These are phyloP conservation scores for Monosporascus ibericus DNA, from an alignment of 2,329 filamentous ascomycete genomes.

Conservation along the genomic window DNA sequence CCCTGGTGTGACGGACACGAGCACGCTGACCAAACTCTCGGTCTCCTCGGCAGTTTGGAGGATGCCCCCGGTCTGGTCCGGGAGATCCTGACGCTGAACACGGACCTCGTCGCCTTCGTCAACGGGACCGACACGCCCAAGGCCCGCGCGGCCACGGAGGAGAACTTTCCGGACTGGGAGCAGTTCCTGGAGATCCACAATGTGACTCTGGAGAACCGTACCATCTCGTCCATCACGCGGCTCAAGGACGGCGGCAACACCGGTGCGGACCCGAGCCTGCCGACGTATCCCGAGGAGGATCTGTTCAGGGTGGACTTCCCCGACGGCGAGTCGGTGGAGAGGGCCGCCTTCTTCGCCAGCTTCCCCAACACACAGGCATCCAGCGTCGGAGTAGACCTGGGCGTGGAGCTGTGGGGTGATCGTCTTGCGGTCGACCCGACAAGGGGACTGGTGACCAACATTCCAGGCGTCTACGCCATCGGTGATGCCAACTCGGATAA, in stretches of 20 bases:
- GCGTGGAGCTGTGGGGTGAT: slow-evolving; percentile 37
- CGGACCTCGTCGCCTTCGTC: slow-evolving; percentile 49
- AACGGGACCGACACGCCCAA: slow-evolving; percentile 51
- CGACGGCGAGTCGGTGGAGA: slow-evolving; percentile 36
- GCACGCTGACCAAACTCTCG: slow-evolving; percentile 52
- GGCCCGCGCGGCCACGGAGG: slow-evolving; percentile 30
- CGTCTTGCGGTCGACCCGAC: slow-evolving; percentile 36
- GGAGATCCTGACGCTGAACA: slow-evolving; percentile 50
- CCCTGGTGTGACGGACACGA: slow-evolving; percentile 61
- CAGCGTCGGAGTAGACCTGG: slow-evolving; percentile 37
- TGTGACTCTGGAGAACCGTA: slow-evolving; percentile 50
- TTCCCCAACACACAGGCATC: slow-evolving; percentile 43
- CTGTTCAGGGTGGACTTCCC: slow-evolving; percentile 49
- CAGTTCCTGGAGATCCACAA: slow-evolving; percentile 43
- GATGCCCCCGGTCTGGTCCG: slow-evolving; percentile 38
- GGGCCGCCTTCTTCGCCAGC: slow-evolving; percentile 47
- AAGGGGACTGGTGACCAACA: slow-evolving; percentile 43
- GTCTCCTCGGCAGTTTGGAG: slow-evolving; percentile 42
- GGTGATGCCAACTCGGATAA: slow-evolving; percentile 56
- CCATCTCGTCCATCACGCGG: slow-evolving; percentile 42
- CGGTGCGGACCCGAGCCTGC: slow-evolving; percentile 32
- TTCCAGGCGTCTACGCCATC: slow-evolving; percentile 49
- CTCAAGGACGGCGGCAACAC: slow-evolving; percentile 33
- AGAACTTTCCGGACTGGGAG: slow-evolving; percentile 39
- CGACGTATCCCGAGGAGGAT: slow-evolving; percentile 44